Percentiles rank a stretch among this genome's conserved stretches.
These are phyloP conservation scores for Phytopythium sindhum DNA, from an alignment of 352 stramenopile genomes.

Conservation along the genomic window DNA sequence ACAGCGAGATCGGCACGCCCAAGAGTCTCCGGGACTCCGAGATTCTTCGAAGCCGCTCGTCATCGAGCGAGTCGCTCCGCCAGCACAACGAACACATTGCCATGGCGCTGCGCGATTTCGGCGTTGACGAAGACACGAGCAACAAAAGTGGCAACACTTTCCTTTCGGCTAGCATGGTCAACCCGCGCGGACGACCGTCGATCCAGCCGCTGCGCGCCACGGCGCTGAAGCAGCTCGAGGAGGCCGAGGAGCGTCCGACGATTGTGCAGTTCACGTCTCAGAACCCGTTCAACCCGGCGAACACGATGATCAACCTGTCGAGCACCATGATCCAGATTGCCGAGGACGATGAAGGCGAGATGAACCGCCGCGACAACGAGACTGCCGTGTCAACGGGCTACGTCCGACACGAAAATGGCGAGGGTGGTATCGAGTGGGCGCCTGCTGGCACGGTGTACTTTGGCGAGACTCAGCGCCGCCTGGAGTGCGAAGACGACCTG, in stretches of 20 bases:
- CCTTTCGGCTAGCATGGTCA: slow-evolving; percentile 24
- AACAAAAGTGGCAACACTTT: slow-evolving; percentile 34
- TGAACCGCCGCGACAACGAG: slow-evolving; percentile 43
- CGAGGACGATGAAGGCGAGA: slow-evolving; percentile 33
- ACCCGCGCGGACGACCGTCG: slow-evolving; percentile 39
- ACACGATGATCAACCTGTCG: slow-evolving; percentile 35
- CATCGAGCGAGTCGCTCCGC: slow-evolving; percentile 49
- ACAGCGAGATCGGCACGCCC: slow-evolving; percentile 49
- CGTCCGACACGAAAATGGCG: slow-evolving; percentile 63
- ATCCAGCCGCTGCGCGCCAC: slow-evolving; percentile 77
- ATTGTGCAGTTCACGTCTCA: slow-evolving; percentile 62
- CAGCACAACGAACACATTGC: slow-evolving; percentile 74
- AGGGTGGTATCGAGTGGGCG: slow-evolving; percentile 64
- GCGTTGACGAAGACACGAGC: slow-evolving; percentile 39
- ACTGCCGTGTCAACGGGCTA: slow-evolving; percentile 78
- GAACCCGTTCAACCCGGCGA: slow-evolving; percentile 58
- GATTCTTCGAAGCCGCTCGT: slow-evolving; percentile 32
- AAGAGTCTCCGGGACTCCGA: slow-evolving; percentile 30
- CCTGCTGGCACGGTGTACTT: slow-evolving; percentile 48
- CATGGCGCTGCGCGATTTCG: slow-evolving; percentile 75
- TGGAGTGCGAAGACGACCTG: slow-evolving; percentile 80
- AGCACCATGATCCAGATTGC: slow-evolving; percentile 40
- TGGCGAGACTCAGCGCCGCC: slow-evolving; percentile 36
- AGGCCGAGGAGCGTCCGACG: slow-evolving; percentile 75
- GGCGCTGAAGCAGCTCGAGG: slow-evolving; percentile 69